phyloP scores from a whole-genome alignment of 768 basidiomycete species.

The Mycena metata region DNA sequence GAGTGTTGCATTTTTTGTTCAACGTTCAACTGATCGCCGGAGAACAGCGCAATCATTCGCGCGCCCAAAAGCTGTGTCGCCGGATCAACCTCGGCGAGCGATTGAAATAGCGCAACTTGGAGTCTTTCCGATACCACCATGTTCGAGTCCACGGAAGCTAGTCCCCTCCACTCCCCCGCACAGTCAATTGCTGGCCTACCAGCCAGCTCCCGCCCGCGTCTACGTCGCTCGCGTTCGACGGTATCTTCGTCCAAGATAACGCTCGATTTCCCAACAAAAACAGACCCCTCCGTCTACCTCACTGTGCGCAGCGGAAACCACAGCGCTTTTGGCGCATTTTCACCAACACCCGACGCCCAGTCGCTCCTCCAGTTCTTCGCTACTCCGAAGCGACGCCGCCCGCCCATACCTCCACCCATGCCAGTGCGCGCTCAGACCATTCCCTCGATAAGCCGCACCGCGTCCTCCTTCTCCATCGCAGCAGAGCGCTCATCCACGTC shows the following conservation, averaged over 20 bases:
- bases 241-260: slow-evolving; percentile 38
- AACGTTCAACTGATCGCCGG: too few species aligned
- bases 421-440: slow-evolving; percentile 39
- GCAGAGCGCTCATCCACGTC: slow-evolving; percentile 30
- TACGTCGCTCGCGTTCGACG: slow-evolving; percentile 40
- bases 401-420: slow-evolving; percentile 33
- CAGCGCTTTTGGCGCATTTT: slow-evolving; percentile 55
- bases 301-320: slow-evolving; percentile 43
- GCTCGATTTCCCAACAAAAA: slow-evolving; percentile 41
- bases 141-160: slow-evolving; percentile 13
- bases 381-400: slow-evolving; percentile 51
- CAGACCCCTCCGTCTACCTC: slow-evolving; percentile 39
- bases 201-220: slow-evolving; percentile 13
- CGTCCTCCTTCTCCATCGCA: slow-evolving; percentile 44
- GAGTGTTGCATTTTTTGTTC: too few species aligned
- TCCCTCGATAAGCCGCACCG: slow-evolving; percentile 58
- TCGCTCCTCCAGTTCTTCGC: slow-evolving; percentile 44
- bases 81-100: too few species aligned
- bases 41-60: too few species aligned
- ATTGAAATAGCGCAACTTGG: too few species aligned
- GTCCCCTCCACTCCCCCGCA: slow-evolving; percentile 31
- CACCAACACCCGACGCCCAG: slow-evolving; percentile 52
- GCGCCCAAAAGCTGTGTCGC: too few species aligned
- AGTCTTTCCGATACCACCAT: not conserved
- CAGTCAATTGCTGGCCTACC: slow-evolving; percentile 14